A percentile compares a stretch with the other conserved stretches of the same genome.
Evolutionary conservation across 352 stramenopile genomes (phyloP).

Genomic region (Blastocystis sp.): DNA sequence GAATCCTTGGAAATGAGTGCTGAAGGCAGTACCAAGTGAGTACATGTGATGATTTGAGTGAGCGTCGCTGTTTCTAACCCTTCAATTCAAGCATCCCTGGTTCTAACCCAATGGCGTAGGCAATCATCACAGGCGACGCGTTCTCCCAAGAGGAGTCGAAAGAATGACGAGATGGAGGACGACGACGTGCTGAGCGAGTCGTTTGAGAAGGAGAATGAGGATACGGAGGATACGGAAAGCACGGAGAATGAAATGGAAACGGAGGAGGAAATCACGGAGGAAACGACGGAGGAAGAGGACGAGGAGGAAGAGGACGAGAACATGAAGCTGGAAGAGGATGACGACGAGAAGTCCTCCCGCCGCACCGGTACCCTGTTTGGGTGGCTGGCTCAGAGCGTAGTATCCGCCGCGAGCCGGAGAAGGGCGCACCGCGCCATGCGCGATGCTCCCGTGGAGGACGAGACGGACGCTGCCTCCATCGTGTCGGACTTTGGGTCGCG

Average conservation of each 20-base stretch:
- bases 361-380: constrained; percentile 25
- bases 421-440: background rate
- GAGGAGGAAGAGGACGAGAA: constrained; percentile 53
- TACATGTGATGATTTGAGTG: background rate
- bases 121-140: background rate
- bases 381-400: background rate
- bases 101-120: constrained; percentile 40
- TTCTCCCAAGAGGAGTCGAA: background rate
- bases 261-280: constrained; percentile 10
- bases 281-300: constrained; percentile 39
- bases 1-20: background rate
- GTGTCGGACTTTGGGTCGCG: background rate
- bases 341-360: background rate
- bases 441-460: background rate
- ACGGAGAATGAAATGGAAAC: constrained; percentile 21
- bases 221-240: constrained; percentile 40
- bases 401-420: background rate
- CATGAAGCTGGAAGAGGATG: constrained; percentile 59
- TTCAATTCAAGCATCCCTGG: background rate
- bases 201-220: constrained; percentile 38
- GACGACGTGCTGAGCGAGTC: constrained; percentile 38
- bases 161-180: background rate
- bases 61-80: background rate
- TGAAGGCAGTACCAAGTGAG: background rate
- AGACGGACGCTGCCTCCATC: constrained; percentile 53